Percentiles rank a stretch among this genome's conserved stretches.
These are phyloP conservation scores for Prunus mongolica DNA, from an alignment of 306 rosid genomes.

Conservation along the genomic window DNA sequence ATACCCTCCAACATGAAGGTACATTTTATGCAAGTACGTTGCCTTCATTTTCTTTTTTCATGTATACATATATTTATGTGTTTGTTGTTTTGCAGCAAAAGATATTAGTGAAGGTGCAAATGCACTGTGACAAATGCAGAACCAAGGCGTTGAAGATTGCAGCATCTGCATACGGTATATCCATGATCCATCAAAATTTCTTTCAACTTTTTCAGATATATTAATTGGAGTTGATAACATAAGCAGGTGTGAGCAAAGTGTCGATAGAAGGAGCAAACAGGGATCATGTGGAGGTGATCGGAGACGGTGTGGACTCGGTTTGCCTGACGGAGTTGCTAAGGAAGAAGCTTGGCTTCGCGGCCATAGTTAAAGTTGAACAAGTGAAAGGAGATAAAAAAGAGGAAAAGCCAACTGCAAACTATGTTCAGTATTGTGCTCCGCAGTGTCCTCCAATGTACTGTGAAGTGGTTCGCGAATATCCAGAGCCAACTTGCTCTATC, in stretches of 20 bases:
- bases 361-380: conserved; percentile 8
- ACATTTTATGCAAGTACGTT: too few species aligned
- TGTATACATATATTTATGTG: background rate
- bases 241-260: conserved; percentile 35
- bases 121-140: conserved; percentile 26
- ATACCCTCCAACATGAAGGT: background rate
- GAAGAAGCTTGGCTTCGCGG: conserved; percentile 12
- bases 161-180: conserved; percentile 7
- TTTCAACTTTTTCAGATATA: background rate
- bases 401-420: background rate
- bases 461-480: background rate
- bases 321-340: conserved; percentile 7
- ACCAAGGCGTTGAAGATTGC: conserved; percentile 40
- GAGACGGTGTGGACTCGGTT: conserved; percentile 14
- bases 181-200: background rate
- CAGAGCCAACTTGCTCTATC: background rate
- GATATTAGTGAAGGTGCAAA: conserved; percentile 22
- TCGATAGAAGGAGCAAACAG: conserved; percentile 20
- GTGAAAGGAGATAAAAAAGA: background rate
- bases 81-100: conserved; percentile 26
- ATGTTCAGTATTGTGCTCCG: background rate
- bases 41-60: too few species aligned
- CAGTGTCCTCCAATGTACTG: background rate
- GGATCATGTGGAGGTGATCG: conserved; percentile 29
- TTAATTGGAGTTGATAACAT: background rate